phyloP scores from a whole-genome alignment of 345 rosid genomes.

The Sisymbrium altissimum region DNA sequence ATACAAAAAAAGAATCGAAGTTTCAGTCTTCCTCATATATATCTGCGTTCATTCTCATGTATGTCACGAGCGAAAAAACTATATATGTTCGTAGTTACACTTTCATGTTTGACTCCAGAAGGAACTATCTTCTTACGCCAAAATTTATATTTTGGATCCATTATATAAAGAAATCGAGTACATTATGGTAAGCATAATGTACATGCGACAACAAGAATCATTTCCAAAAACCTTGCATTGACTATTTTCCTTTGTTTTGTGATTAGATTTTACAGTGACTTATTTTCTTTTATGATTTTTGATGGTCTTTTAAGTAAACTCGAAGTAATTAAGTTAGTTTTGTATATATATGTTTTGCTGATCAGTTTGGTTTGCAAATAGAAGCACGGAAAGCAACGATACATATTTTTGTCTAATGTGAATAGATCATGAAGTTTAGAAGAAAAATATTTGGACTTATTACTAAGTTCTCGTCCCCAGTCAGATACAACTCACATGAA shows the following conservation, averaged over 20 bases:
- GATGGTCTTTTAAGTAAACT: neutral
- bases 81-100: too few relatives aligned
- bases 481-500: constrained; percentile 16
- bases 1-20: too few relatives aligned
- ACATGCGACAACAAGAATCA: constrained; percentile 9
- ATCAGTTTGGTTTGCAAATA: neutral
- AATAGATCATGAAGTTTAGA: constrained; percentile 13
- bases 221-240: neutral
- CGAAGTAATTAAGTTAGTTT: neutral
- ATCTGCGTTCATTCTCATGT: too few relatives aligned
- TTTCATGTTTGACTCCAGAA: too few relatives aligned
- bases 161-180: neutral
- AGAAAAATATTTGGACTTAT: constrained; percentile 11
- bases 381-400: neutral
- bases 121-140: too few relatives aligned
- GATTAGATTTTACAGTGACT: neutral
- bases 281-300: neutral
- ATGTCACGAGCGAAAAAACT: too few relatives aligned
- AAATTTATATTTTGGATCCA: too few relatives aligned
- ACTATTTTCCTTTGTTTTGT: neutral
- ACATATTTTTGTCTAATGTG: constrained; percentile 10
- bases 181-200: neutral
- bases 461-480: constrained; percentile 10
- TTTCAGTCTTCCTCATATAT: too few relatives aligned
- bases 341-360: neutral